Percentiles rank a stretch among this genome's conserved stretches.
These are phyloP conservation scores for Mucor circinelloides DNA, from an alignment of 371 early-diverging fungal species.

Conservation along the genomic window DNA sequence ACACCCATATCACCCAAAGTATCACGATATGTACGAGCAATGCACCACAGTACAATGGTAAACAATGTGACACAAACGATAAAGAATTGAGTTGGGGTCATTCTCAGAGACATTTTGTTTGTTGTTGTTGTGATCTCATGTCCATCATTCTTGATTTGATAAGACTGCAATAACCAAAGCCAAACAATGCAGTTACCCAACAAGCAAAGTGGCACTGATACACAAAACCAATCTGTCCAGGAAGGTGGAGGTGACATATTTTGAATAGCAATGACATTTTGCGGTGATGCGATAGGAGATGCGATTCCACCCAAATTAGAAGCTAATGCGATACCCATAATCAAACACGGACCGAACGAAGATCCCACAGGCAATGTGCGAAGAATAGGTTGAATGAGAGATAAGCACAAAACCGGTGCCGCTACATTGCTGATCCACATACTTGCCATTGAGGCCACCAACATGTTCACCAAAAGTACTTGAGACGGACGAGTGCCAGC, in stretches of 20 bases:
- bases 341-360: constrained; percentile 67
- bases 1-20: constrained; percentile 84
- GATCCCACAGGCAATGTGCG: constrained; percentile 71
- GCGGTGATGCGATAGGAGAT: constrained; percentile 83
- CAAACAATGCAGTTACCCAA: constrained; percentile 72
- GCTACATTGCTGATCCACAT: constrained; percentile 99
- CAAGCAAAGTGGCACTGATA: constrained; percentile 63
- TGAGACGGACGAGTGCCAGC: constrained; percentile 85
- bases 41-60: constrained; percentile 83
- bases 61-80: constrained; percentile 62
- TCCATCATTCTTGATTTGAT: constrained; percentile 60
- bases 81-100: constrained; percentile 65
- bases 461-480: constrained; percentile 91
- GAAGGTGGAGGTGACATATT: constrained; percentile 77
- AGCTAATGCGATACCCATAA: constrained; percentile 83
- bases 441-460: constrained; percentile 91
- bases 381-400: constrained; percentile 85
- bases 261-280: constrained; percentile 76
- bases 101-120: background rate
- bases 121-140: constrained; percentile 52
- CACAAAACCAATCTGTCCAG: constrained; percentile 68
- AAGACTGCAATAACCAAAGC: constrained; percentile 59
- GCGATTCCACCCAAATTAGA: constrained; percentile 90
- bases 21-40: constrained; percentile 59
- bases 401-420: constrained; percentile 96